Base-by-base conservation (phyloP, 2,329 filamentous ascomycete genomes). In the Verticillium nubilum region DNA sequence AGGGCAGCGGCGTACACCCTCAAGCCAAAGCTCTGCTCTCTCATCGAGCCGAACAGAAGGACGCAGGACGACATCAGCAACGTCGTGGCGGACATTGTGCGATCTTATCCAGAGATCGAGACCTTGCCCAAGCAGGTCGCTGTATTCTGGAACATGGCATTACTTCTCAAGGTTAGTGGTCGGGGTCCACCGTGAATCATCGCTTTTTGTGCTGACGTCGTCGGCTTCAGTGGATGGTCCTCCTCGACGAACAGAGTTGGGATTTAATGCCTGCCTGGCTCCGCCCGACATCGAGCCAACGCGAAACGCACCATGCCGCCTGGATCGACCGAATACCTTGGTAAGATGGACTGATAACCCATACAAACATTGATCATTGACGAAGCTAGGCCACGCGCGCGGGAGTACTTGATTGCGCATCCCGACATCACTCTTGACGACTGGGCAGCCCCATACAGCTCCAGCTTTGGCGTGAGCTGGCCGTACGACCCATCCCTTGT, bases 291-390 rank as follows among this genome's bases (percentile, higher is more conserved):
- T 63, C 63, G 4, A 59, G 61, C n/a, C 69, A 72, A 52, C 59
- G 70, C 6, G 61, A 63, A 13, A 65, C 61, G 10, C 64, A 65
- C 12, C 70, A 72, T 47, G 66, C 68, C 9, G 68, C 68, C 1
- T 72, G 69, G 70, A 68, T 71, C 37, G 69, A 72, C 55, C 65
- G 70, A 2, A 68, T 72, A 52, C 68, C 70, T 15, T 72, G 70
- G 67, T 69, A 47, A 29, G 63, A 29, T 19, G 1, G 28, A 23
- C 19, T n/a, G 9, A 9, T 23, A 25, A 23, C 12, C 25, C 19
- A 12, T 3, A 3, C 4, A 4, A 10, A 10, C 17, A 3, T n/a
- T 6, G 4, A 28, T 35, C 29, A 28, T 23, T 56, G 19, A 59
- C 31, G 27, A 9, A 29, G 28, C 10, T 31, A 70, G 69, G 70